Percentiles rank a stretch among this genome's conserved stretches.
Conservation (phyloP, 2,329 filamentous ascomycete genomes). For the Emmonsiellopsis sp. region DNA sequence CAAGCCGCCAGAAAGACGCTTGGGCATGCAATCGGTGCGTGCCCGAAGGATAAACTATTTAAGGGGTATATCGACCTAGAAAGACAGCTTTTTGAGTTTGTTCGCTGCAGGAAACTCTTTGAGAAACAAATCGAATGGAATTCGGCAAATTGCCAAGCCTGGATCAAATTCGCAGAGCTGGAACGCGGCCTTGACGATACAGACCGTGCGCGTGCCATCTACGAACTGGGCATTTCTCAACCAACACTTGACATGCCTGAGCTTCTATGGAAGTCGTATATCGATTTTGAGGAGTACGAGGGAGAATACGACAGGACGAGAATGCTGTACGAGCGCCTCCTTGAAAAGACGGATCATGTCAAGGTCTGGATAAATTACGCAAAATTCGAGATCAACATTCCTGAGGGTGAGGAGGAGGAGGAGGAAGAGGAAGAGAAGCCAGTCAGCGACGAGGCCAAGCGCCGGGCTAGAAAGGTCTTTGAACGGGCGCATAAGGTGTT, state of each 20-base stretch:
- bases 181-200: conserved; percentile 86
- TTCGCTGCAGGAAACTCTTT: conserved; percentile 81
- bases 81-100: conserved; percentile 88
- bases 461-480: conserved; percentile 73
- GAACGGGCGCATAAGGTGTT: conserved; percentile 75
- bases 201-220: conserved; percentile 81
- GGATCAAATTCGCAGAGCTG: conserved; percentile 93
- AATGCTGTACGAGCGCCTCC: conserved; percentile 75
- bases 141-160: conserved; percentile 78
- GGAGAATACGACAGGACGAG: conserved; percentile 80
- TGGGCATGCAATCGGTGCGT: conserved; percentile 84
- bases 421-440: conserved; percentile 49
- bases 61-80: conserved; percentile 89
- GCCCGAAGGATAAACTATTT: conserved; percentile 92
- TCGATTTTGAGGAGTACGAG: conserved; percentile 96
- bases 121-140: conserved; percentile 94
- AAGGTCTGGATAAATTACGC: conserved; percentile 99
- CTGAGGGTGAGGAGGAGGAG: conserved; percentile 60
- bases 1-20: conserved; percentile 76
- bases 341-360: conserved; percentile 94
- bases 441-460: conserved; percentile 75
- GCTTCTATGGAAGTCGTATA: conserved; percentile 94
- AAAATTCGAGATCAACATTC: conserved; percentile 94
- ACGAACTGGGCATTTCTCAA: conserved; percentile 79
- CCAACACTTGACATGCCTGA: conserved; percentile 91